Evolutionary conservation across 768 basidiomycete genomes (phyloP).

Genomic region (Goffeauzyma gilvescens): DNA sequence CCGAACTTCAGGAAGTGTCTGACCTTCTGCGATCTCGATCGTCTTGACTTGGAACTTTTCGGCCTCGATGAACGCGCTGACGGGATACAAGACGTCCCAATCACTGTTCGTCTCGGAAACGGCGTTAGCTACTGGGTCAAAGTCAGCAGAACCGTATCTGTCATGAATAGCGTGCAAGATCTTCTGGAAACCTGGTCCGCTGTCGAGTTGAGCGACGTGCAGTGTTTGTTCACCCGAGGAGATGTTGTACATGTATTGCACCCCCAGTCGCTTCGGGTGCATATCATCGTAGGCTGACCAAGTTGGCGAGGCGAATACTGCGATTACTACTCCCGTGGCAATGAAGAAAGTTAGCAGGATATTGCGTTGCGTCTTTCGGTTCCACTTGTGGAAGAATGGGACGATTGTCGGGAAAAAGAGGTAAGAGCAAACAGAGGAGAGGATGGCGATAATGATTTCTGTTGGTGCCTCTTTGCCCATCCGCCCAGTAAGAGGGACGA

Average conservation of each 20-base stretch:
- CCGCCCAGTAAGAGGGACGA: conserved; percentile 65
- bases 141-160: conserved; percentile 40
- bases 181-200: conserved; percentile 51
- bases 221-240: conserved; percentile 52
- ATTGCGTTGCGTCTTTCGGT: conserved; percentile 33
- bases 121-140: conserved; percentile 36
- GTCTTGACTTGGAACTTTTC: conserved; percentile 47
- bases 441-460: conserved; percentile 69
- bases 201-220: conserved; percentile 65
- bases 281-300: conserved; percentile 50
- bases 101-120: conserved; percentile 66
- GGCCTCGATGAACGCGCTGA: conserved; percentile 55
- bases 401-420: conserved; percentile 44
- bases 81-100: conserved; percentile 46
- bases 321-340: conserved; percentile 34
- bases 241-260: conserved; percentile 72
- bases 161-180: conserved; percentile 46
- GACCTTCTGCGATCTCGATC: conserved; percentile 36
- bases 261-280: conserved; percentile 74
- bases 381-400: conserved; percentile 60
- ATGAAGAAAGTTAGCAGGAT: conserved; percentile 37
- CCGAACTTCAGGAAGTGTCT: conserved; percentile 48
- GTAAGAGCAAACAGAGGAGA: conserved; percentile 44
- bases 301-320: conserved; percentile 38
- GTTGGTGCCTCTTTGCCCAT: conserved; percentile 64